A percentile compares a stretch with the other conserved stretches of the same genome.
These are phyloP conservation scores for Amauroascus niger DNA, from an alignment of 2,329 filamentous ascomycete genomes.

Conservation along the genomic window DNA sequence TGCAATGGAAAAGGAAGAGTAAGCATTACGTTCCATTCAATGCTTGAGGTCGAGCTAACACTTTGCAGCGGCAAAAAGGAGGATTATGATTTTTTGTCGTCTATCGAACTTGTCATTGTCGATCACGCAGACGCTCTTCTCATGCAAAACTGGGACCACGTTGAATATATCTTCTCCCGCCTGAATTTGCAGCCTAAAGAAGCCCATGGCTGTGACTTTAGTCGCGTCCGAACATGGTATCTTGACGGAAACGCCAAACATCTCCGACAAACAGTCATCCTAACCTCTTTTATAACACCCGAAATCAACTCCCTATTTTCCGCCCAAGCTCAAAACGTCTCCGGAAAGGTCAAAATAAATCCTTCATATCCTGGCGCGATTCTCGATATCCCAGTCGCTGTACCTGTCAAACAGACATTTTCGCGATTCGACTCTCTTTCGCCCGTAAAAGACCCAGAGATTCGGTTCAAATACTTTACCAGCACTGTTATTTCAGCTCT, in stretches of 20 bases:
- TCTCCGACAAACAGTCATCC: conserved; percentile 74
- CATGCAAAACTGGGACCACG: conserved; percentile 98
- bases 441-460: conserved; percentile 68
- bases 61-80: conserved; percentile 48
- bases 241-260: conserved; percentile 73
- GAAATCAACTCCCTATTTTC: conserved; percentile 75
- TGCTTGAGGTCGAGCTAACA: conserved; percentile 7
- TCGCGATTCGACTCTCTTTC: conserved; percentile 67
- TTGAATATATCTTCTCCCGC: conserved; percentile 83
- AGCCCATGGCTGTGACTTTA: conserved; percentile 86
- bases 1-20: conserved; percentile 72
- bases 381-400: conserved; percentile 52
- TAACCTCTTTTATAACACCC: conserved; percentile 76
- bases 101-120: conserved; percentile 79
- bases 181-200: conserved; percentile 85
- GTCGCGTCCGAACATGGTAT: conserved; percentile 81
- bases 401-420: conserved; percentile 77
- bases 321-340: conserved; percentile 66
- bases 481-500: conserved; percentile 69
- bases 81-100: conserved; percentile 86
- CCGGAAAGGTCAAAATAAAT: conserved; percentile 66
- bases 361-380: conserved; percentile 62
- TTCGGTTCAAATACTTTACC: conserved; percentile 83
- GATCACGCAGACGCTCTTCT: conserved; percentile 88
- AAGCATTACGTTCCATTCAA: conserved; percentile 33